A percentile compares a stretch with the other conserved stretches of the same genome.
These are phyloP conservation scores for Phaeosphaeria sp. DNA, from an alignment of 2,329 filamentous ascomycete genomes.

Conservation along the genomic window DNA sequence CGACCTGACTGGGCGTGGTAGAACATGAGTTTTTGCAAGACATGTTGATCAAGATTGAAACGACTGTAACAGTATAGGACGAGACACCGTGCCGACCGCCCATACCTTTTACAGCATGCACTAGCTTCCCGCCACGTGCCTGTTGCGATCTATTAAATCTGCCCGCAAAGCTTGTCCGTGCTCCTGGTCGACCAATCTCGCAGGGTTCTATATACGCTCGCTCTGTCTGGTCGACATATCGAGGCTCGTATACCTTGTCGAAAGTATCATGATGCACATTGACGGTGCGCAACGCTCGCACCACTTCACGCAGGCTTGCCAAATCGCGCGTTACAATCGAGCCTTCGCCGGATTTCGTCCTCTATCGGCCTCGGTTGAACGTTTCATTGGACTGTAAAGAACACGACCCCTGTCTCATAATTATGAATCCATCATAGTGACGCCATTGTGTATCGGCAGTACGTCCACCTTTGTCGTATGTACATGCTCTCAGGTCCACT, in stretches of 20 bases:
- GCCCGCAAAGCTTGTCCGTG: background rate
- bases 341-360: constrained; percentile 3
- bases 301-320: background rate
- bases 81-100: too few species aligned
- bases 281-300: background rate
- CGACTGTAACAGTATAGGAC: too few species aligned
- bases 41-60: too few species aligned
- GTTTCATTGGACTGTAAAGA: background rate
- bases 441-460: constrained; percentile 11
- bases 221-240: background rate
- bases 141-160: background rate
- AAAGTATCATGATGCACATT: background rate
- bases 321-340: background rate
- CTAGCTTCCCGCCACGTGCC: background rate
- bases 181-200: background rate
- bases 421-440: constrained; percentile 20
- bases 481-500: background rate
- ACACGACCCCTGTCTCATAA: constrained; percentile 1
- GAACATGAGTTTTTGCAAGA: too few species aligned
- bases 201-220: background rate
- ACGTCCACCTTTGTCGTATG: background rate
- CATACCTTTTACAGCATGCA: background rate
- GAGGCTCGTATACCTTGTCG: background rate
- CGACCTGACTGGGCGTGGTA: too few species aligned
- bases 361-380: background rate